A percentile compares a stretch with the other conserved stretches of the same genome.
Evolutionary conservation across 1,284 basidiomycete genomes (phyloP).

Genomic region (Trichosporon inkin): DNA sequence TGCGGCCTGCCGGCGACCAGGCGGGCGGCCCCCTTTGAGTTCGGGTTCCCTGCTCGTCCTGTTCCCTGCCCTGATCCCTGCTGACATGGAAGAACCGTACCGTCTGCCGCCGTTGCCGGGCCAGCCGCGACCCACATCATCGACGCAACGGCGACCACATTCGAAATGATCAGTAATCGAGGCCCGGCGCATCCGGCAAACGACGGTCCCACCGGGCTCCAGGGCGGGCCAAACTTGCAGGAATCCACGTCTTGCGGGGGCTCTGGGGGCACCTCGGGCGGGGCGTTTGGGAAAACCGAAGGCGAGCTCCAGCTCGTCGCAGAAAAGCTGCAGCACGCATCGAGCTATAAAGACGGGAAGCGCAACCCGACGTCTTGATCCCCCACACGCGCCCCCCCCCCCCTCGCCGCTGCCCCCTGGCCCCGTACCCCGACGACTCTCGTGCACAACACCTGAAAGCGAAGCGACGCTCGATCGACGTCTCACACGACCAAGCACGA

Average conservation of each 20-base stretch:
- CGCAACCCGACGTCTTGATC: not conserved
- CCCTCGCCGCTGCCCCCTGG: no score
- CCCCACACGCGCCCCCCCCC: no score
- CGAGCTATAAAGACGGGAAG: not conserved
- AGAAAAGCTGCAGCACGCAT: not conserved
- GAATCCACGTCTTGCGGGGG: not conserved
- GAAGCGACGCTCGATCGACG: no score
- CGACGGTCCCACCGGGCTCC: constrained; percentile 3
- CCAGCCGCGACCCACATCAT: not conserved
- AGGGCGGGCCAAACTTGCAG: not conserved
- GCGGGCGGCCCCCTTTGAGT: no score
- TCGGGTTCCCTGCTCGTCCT: no score
- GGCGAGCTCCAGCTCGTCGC: not conserved
- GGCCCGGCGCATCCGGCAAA: constrained; percentile 2
- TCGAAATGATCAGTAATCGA: not conserved
- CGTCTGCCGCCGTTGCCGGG: no score
- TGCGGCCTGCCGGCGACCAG: no score
- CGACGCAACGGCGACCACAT: not conserved
- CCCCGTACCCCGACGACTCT: no score
- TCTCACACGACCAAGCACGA: no score
- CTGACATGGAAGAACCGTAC: no score
- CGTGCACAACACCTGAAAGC: no score
- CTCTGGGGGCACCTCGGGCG: constrained; percentile 6
- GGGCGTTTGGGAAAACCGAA: not conserved
- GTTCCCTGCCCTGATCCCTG: no score